Evolutionary conservation across 768 basidiomycete species (phyloP).

Genomic region (Leccinellum rugosiceps): DNA sequence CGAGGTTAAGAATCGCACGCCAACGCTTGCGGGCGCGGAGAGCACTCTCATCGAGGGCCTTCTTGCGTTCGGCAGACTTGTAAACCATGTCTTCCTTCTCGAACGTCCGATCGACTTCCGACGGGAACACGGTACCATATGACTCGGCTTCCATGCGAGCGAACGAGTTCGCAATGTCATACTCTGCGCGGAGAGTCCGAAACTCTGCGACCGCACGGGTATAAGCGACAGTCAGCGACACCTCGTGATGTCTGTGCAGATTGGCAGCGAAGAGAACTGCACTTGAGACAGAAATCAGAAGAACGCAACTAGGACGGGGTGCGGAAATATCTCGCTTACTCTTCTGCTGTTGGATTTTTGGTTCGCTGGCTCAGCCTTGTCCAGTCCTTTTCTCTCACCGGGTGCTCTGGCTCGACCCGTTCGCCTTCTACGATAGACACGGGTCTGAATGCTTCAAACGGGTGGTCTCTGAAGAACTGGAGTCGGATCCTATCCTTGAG

Average conservation of each 20-base stretch:
- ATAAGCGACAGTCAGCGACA: constrained; percentile 79
- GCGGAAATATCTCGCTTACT: constrained; percentile 52
- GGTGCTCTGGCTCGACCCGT: constrained; percentile 52
- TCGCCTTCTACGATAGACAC: constrained; percentile 71
- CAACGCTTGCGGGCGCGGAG: constrained; percentile 71
- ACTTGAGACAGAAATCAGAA: constrained; percentile 41
- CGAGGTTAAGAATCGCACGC: constrained; percentile 59
- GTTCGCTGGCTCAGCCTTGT: constrained; percentile 76
- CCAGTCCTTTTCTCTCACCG: constrained; percentile 65
- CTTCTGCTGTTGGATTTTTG: constrained; percentile 81
- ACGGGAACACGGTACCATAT: constrained; percentile 65
- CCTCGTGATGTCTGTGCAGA: constrained; percentile 60
- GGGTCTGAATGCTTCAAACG: constrained; percentile 90
- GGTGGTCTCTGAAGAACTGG: constrained; percentile 94
- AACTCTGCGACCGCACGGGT: constrained; percentile 78
- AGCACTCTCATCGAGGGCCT: constrained; percentile 55
- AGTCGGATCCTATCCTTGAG: constrained; percentile 81
- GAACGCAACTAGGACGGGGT: not conserved
- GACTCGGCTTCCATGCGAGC: constrained; percentile 79
- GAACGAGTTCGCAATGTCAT: constrained; percentile 69
- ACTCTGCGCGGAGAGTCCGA: constrained; percentile 81
- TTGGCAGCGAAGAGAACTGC: constrained; percentile 77
- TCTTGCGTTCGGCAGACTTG: constrained; percentile 54
- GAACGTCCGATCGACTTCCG: constrained; percentile 60
- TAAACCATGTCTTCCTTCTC: constrained; percentile 60